Percentiles rank a stretch among this genome's conserved stretches.
phyloP scores from a whole-genome alignment of 106 monocot genomes.

The Dendrobium chrysotoxum region DNA sequence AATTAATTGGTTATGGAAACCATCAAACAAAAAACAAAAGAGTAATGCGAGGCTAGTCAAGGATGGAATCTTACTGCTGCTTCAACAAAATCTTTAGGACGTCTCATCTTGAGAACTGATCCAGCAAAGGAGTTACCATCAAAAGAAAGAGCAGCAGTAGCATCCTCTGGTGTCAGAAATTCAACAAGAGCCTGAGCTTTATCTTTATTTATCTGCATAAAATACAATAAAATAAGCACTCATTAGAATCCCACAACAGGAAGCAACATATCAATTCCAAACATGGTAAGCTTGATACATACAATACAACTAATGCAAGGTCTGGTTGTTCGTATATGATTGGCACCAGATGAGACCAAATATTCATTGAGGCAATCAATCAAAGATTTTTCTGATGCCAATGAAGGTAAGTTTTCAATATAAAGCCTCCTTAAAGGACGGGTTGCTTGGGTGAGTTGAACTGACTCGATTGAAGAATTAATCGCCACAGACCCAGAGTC shows the following conservation, averaged over 20 bases:
- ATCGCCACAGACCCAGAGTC: slow-evolving; percentile 16
- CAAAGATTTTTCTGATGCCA: slow-evolving; percentile 61
- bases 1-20: not conserved
- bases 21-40: not conserved
- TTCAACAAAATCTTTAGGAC: slow-evolving; percentile 92
- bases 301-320: slow-evolving; percentile 94
- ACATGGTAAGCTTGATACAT: slow-evolving; percentile 23
- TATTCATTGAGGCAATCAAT: slow-evolving; percentile 66
- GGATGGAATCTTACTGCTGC: slow-evolving; percentile 62
- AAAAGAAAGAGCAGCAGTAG: slow-evolving; percentile 82
- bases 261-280: not conserved
- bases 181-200: slow-evolving; percentile 90
- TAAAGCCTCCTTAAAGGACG: slow-evolving; percentile 86
- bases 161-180: slow-evolving; percentile 97
- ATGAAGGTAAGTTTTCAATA: slow-evolving; percentile 72
- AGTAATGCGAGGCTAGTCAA: not conserved
- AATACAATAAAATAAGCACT: not conserved
- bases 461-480: slow-evolving; percentile 45
- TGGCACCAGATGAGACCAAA: slow-evolving; percentile 41
- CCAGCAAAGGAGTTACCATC: slow-evolving; percentile 64
- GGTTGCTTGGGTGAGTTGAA: slow-evolving; percentile 93
- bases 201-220: slow-evolving; percentile 83
- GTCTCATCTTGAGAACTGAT: slow-evolving; percentile 67
- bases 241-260: not conserved
- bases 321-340: slow-evolving; percentile 44